A percentile compares a stretch with the other conserved stretches of the same genome.
These are phyloP conservation scores for Allium fistulosum DNA, from an alignment of 106 monocot genomes.

Conservation along the genomic window DNA sequence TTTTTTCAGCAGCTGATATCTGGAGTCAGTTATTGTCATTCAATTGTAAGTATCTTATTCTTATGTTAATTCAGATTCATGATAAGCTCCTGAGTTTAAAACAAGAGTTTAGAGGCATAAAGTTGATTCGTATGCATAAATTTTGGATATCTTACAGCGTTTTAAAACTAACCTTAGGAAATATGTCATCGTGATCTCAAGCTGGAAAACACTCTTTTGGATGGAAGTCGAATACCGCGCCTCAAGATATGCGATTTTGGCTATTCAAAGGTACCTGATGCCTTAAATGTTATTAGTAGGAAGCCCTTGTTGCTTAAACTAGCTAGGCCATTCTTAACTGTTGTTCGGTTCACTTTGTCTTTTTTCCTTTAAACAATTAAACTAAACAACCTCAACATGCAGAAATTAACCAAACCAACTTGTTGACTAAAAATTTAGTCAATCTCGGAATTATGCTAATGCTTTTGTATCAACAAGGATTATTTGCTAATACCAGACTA, in stretches of 20 bases:
- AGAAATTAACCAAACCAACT: no score
- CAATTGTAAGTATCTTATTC: neutral
- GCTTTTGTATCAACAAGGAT: no score
- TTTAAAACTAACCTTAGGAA: slow-evolving; percentile 30
- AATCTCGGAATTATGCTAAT: no score
- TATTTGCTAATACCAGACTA: no score
- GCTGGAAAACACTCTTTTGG: slow-evolving; percentile 78
- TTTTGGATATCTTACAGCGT: neutral
- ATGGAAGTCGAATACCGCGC: slow-evolving; percentile 64
- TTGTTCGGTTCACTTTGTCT: no score
- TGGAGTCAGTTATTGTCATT: slow-evolving; percentile 9
- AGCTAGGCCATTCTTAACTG: no score
- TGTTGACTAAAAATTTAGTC: no score
- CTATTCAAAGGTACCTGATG: slow-evolving; percentile 61
- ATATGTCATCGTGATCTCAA: slow-evolving; percentile 85
- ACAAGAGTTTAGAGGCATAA: no score
- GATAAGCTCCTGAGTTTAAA: neutral
- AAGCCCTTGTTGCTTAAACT: no score
- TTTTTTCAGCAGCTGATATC: slow-evolving; percentile 3
- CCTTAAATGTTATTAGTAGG: neutral
- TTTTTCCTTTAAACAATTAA: no score
- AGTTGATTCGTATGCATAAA: neutral
- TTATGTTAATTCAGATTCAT: neutral
- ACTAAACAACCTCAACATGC: no score
- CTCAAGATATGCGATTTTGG: slow-evolving; percentile 90